Conservation (phyloP, 2,329 filamentous ascomycete species). For the Rachicladosporium sp. region DNA sequence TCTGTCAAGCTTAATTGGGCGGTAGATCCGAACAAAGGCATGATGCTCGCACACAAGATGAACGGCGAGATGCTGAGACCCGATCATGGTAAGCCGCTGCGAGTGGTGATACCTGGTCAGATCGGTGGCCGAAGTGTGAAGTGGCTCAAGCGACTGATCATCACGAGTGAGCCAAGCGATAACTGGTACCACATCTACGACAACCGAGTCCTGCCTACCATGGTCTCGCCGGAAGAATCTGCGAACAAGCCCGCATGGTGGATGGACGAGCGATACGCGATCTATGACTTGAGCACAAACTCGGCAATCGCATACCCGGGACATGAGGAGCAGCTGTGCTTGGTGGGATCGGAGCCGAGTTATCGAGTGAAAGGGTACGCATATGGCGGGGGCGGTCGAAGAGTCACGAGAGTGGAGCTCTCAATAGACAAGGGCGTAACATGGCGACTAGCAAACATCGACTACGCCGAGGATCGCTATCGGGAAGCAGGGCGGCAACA, state of each 20-base stretch:
- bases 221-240: conserved; percentile 69
- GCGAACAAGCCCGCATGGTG: conserved; percentile 64
- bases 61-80: conserved; percentile 70
- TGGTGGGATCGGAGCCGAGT: conserved; percentile 35
- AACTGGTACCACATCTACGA: conserved; percentile 97
- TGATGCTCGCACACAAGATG: conserved; percentile 84
- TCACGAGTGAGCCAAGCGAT: conserved; percentile 68
- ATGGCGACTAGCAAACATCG: conserved; percentile 65
- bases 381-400: conserved; percentile 75
- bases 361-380: conserved; percentile 72
- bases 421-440: conserved; percentile 71
- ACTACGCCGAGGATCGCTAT: conserved; percentile 79
- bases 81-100: conserved; percentile 78
- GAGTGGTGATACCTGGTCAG: conserved; percentile 76
- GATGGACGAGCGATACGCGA: conserved; percentile 82
- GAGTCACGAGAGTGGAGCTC: conserved; percentile 71
- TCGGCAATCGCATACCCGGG: conserved; percentile 69
- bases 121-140: conserved; percentile 90
- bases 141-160: conserved; percentile 71
- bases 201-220: conserved; percentile 79
- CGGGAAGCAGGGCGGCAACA: conserved; percentile 49
- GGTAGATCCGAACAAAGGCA: conserved; percentile 67
- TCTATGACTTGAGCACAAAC: conserved; percentile 84
- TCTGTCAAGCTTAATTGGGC: conserved; percentile 82
- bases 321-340: conserved; percentile 55